These are phyloP conservation scores for Xanthoconium separans DNA, from an alignment of 1,284 basidiomycete species.

Conservation along the genomic window DNA sequence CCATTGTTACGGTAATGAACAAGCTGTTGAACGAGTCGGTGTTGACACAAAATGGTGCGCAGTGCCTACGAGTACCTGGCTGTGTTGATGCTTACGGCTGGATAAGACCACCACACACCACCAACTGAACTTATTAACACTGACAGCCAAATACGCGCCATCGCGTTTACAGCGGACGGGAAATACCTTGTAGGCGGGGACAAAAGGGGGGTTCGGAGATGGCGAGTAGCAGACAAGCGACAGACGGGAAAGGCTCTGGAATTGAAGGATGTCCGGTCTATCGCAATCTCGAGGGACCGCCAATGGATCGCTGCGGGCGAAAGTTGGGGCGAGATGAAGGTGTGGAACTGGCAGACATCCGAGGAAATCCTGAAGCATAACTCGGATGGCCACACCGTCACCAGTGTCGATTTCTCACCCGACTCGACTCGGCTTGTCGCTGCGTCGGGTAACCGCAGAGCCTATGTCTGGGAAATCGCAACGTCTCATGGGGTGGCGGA, in stretches of 20 bases:
- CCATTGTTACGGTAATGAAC: not conserved
- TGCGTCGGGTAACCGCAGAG: conserved; percentile 4
- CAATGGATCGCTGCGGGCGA: conserved; percentile 13
- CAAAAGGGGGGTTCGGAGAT: conserved; percentile 5
- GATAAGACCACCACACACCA: not conserved
- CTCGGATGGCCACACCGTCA: conserved; percentile 4
- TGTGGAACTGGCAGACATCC: conserved; percentile 8
- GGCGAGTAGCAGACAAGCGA: conserved; percentile 2
- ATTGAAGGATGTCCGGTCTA: not conserved
- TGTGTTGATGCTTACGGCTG: not conserved
- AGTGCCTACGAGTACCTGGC: too few relatives aligned
- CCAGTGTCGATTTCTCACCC: conserved; percentile 16
- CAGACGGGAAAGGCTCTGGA: not conserved
- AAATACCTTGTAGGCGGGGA: conserved; percentile 10
- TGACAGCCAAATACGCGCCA: conserved; percentile 2
- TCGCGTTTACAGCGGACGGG: conserved; percentile 11
- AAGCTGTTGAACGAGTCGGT: not conserved
- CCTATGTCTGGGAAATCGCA: conserved; percentile 7
- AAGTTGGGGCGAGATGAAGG: conserved; percentile 4
- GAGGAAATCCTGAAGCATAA: conserved; percentile 6
- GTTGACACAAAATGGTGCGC: conserved; percentile 3
- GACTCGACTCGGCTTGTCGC: conserved; percentile 8
- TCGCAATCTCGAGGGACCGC: conserved; percentile 12
- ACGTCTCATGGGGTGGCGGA: not conserved
- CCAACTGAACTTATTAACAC: not conserved